These are phyloP conservation scores for Parathielavia hyrcaniae DNA, from an alignment of 495 filamentous ascomycete species.

Conservation along the genomic window DNA sequence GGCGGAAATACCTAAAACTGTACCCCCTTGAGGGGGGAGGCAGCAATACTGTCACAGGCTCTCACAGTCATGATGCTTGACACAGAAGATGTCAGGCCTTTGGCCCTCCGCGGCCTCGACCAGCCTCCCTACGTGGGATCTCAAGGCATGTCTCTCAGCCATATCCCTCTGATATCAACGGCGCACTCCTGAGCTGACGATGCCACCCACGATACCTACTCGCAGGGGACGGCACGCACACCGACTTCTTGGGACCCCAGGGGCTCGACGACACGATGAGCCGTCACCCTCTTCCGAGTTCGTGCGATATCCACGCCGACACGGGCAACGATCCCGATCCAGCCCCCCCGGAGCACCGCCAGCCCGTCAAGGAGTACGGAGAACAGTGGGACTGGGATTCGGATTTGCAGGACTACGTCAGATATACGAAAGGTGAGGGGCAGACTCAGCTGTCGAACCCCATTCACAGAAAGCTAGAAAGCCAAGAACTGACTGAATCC, in stretches of 20 bases:
- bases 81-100: too few relatives aligned
- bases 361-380: slow-evolving; percentile 14
- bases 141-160: too few relatives aligned
- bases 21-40: too few relatives aligned
- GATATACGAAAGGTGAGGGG: neutral
- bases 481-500: neutral
- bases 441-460: neutral
- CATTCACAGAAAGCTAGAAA: neutral
- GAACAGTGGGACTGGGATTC: slow-evolving; percentile 15
- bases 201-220: too few relatives aligned
- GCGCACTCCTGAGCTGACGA: too few relatives aligned
- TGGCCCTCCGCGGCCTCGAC: too few relatives aligned
- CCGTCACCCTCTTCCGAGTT: neutral
- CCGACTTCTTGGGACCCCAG: neutral
- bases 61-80: too few relatives aligned
- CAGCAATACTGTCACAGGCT: too few relatives aligned
- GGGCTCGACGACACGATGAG: neutral
- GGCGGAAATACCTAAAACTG: too few relatives aligned
- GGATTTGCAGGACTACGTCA: slow-evolving; percentile 9
- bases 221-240: too few relatives aligned
- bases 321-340: neutral
- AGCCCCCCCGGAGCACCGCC: neutral
- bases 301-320: neutral
- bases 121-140: too few relatives aligned
- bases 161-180: too few relatives aligned